Evolutionary conservation across 2,329 filamentous ascomycete genomes (phyloP).

Genomic region (Colletotrichum somersetense): DNA sequence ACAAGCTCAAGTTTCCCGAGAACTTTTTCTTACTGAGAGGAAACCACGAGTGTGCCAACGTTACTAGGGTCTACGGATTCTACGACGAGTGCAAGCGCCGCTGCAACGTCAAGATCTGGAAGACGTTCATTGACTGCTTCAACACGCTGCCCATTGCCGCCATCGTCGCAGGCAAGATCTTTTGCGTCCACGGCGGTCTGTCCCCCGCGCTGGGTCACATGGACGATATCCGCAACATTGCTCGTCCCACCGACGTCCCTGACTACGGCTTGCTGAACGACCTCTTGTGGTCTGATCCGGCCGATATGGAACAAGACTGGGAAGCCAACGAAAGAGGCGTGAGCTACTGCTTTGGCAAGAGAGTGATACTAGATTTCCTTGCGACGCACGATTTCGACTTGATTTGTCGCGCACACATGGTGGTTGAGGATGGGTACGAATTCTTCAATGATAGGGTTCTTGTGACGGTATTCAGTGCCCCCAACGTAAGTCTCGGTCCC

Average conservation of each 20-base stretch:
- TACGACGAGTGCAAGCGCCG: slow-evolving; percentile 98
- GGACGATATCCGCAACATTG: slow-evolving; percentile 98
- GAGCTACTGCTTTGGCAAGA: slow-evolving; percentile 98
- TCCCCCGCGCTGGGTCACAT: slow-evolving; percentile 94
- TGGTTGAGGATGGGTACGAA: slow-evolving; percentile 98
- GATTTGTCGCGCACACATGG: slow-evolving; percentile 98
- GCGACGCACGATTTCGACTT: slow-evolving; percentile 96
- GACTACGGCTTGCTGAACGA: slow-evolving; percentile 97
- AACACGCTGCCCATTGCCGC: slow-evolving; percentile 94
- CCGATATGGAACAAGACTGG: slow-evolving; percentile 98
- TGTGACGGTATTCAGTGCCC: slow-evolving; percentile 97
- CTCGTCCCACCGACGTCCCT: slow-evolving; percentile 94
- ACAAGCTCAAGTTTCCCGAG: slow-evolving; percentile 96
- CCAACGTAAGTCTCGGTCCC: slow-evolving; percentile 79
- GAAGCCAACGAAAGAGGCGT: slow-evolving; percentile 97
- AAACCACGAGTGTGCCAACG: slow-evolving; percentile 97
- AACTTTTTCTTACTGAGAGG: slow-evolving; percentile 97
- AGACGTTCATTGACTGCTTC: slow-evolving; percentile 97
- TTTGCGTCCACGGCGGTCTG: slow-evolving; percentile 94
- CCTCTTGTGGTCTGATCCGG: slow-evolving; percentile 95
- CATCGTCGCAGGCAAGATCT: slow-evolving; percentile 98
- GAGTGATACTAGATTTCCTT: slow-evolving; percentile 96
- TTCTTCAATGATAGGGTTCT: slow-evolving; percentile 97
- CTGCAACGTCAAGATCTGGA: slow-evolving; percentile 98
- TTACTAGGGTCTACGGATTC: slow-evolving; percentile 95